phyloP scores from a whole-genome alignment of 2,329 filamentous ascomycete species.

The Herpotrichia juniperi region DNA sequence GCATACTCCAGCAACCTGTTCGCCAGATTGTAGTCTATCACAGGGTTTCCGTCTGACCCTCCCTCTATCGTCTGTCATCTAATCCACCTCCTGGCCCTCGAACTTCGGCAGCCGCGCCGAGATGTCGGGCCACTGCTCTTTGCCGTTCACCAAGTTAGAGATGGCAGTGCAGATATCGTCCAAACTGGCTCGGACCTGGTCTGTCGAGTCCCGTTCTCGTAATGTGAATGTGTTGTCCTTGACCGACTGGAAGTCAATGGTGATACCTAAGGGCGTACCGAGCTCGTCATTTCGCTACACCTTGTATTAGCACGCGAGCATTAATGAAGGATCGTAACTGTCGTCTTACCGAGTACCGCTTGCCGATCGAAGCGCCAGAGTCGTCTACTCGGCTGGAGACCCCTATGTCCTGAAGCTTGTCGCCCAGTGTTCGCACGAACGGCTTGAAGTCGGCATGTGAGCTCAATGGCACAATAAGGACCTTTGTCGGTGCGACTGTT shows the following conservation, averaged over 20 bases:
- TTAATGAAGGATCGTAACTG: background rate
- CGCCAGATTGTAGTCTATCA: constrained; percentile 1
- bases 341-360: constrained; percentile 67
- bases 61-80: constrained; percentile 5
- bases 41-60: constrained; percentile 10
- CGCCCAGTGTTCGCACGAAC: constrained; percentile 73
- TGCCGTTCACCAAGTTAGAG: constrained; percentile 66
- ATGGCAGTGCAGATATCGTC: constrained; percentile 80
- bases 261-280: constrained; percentile 91
- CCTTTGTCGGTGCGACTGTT: constrained; percentile 89
- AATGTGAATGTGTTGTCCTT: constrained; percentile 87
- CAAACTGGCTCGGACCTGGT: constrained; percentile 84
- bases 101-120: constrained; percentile 82
- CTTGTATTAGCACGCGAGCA: constrained; percentile 20
- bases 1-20: constrained; percentile 6
- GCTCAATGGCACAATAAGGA: constrained; percentile 88
- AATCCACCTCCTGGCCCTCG: constrained; percentile 56
- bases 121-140: constrained; percentile 73
- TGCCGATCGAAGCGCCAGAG: constrained; percentile 89
- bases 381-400: constrained; percentile 88
- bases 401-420: constrained; percentile 75
- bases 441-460: constrained; percentile 80
- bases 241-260: constrained; percentile 92
- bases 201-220: constrained; percentile 84
- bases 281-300: constrained; percentile 85